A percentile compares a stretch with the other conserved stretches of the same genome.
These are phyloP conservation scores for Myxozyma melibiosi DNA, from an alignment of 805 yeast species.

Conservation along the genomic window DNA sequence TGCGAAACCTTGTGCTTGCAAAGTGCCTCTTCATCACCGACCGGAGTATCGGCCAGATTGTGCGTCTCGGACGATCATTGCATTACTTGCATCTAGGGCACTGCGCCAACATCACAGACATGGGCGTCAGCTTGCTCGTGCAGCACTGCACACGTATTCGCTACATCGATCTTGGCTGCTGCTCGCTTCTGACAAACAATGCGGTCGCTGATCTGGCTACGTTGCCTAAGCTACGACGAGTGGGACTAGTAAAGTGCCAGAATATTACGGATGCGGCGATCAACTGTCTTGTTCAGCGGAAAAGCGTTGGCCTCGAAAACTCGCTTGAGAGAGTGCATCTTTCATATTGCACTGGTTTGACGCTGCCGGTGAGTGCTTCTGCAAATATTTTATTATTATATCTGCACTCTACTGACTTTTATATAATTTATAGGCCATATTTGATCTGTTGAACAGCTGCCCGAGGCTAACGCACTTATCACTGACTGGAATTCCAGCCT, in stretches of 20 bases:
- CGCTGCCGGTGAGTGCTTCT: constrained; percentile 50
- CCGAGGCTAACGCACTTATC: constrained; percentile 88
- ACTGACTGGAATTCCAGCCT: constrained; percentile 88
- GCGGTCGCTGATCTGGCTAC: constrained; percentile 75
- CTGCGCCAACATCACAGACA: constrained; percentile 86
- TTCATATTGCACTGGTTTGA: constrained; percentile 82
- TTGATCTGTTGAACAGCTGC: constrained; percentile 71
- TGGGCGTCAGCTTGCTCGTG: constrained; percentile 75
- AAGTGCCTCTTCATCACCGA: constrained; percentile 89
- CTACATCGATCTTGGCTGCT: constrained; percentile 93
- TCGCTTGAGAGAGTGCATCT: constrained; percentile 90
- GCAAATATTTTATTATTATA: neutral
- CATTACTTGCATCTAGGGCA: constrained; percentile 94
- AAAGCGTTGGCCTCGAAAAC: constrained; percentile 65
- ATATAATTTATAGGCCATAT: constrained; percentile 55
- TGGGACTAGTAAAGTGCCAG: constrained; percentile 89
- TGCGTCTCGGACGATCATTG: constrained; percentile 73
- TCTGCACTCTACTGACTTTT: neutral
- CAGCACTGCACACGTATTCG: constrained; percentile 81
- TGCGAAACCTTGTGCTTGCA: constrained; percentile 84
- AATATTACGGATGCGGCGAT: constrained; percentile 83
- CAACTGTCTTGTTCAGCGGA: constrained; percentile 61
- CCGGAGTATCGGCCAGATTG: constrained; percentile 67
- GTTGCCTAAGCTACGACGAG: constrained; percentile 79
- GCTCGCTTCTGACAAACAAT: constrained; percentile 82